Evolutionary conservation across 1,284 basidiomycete species (phyloP).

Genomic region (Hymenochaete sp.): DNA sequence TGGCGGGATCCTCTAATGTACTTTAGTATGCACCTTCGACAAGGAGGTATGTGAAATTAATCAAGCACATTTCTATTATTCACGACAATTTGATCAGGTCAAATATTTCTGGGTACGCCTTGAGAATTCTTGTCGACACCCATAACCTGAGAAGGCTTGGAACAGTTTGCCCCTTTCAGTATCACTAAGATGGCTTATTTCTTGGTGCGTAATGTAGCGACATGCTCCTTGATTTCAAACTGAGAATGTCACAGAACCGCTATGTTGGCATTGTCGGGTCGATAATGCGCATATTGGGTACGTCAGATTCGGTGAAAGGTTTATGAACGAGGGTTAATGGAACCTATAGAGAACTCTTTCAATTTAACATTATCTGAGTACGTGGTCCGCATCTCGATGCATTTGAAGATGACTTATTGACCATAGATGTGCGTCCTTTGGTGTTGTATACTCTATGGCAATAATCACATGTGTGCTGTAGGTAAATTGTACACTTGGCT

Average conservation of each 20-base stretch:
- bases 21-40: too few relatives aligned
- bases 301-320: neutral
- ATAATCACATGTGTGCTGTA: neutral
- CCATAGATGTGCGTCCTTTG: neutral
- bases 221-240: neutral
- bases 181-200: neutral
- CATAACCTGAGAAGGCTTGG: too few relatives aligned
- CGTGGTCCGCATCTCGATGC: neutral
- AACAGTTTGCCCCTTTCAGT: neutral
- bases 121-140: neutral
- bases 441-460: neutral
- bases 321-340: neutral
- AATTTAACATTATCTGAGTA: neutral
- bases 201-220: neutral
- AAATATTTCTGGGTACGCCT: slow-evolving; percentile 1
- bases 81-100: too few relatives aligned
- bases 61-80: too few relatives aligned
- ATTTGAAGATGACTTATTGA: neutral
- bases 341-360: neutral
- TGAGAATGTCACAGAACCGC: neutral
- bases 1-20: too few relatives aligned
- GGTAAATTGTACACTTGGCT: neutral
- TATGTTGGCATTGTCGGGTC: neutral
- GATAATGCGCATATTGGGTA: neutral
- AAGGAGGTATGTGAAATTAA: too few relatives aligned